Evolutionary conservation across 805 yeast genomes (phyloP).

Genomic region (Suhomyces canberraensis): DNA sequence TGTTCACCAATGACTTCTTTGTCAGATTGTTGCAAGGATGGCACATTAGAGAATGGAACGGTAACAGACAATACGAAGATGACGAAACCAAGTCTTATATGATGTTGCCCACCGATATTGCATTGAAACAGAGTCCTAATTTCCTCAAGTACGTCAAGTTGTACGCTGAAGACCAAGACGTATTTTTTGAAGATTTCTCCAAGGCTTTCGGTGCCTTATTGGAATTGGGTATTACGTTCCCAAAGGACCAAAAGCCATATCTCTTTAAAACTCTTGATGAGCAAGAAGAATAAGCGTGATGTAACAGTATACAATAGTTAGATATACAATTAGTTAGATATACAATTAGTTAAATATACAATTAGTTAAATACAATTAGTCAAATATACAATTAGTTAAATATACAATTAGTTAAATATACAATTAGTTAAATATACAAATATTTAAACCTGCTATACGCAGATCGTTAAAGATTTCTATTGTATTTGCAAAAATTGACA

Average conservation of each 20-base stretch:
- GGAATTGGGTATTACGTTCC: conserved; percentile 49
- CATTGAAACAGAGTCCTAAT: conserved; percentile 44
- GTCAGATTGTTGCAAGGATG: conserved; percentile 48
- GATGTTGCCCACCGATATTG: conserved; percentile 63
- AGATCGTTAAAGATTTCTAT: no score
- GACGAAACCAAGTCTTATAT: conserved; percentile 38
- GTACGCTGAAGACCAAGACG: conserved; percentile 48
- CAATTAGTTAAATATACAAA: no score
- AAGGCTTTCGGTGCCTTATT: conserved; percentile 44
- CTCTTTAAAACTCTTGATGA: conserved; percentile 68
- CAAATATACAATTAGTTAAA: no score
- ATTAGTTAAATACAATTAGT: no score
- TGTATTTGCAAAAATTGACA: no score
- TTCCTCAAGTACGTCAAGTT: conserved; percentile 45
- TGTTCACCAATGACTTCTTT: conserved; percentile 41
- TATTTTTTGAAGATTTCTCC: conserved; percentile 49
- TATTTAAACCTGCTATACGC: no score
- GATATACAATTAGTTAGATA: no score
- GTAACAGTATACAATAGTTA: no score
- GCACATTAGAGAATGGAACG: conserved; percentile 46
- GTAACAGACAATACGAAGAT: conserved; percentile 40
- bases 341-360: no score
- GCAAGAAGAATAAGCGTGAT: conserved; percentile 41
- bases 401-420: no score
- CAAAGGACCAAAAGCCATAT: conserved; percentile 42